phyloP scores from a whole-genome alignment of 116 monocot species.

The Trichopus zeylanicus region DNA sequence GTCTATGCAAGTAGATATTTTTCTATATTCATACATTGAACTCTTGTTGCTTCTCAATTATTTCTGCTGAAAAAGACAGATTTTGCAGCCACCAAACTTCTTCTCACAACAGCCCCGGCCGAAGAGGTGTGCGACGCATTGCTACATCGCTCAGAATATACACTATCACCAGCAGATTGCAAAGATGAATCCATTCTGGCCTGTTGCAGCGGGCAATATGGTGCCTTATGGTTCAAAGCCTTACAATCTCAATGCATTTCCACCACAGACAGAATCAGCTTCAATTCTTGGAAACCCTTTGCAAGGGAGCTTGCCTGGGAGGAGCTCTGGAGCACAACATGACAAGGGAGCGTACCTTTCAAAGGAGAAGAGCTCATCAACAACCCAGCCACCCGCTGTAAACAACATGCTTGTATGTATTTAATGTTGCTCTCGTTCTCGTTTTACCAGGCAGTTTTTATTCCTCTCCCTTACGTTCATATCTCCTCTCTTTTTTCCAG shows the following conservation, averaged over 20 bases:
- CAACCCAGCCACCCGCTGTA: constrained; percentile 35
- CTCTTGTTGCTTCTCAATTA: background rate
- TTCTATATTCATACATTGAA: background rate
- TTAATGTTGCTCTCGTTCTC: background rate
- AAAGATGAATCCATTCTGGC: constrained; percentile 54
- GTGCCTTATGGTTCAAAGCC: constrained; percentile 61
- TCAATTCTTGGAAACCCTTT: constrained; percentile 33
- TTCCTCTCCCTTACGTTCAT: background rate
- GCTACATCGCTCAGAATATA: constrained; percentile 80
- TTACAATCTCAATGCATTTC: constrained; percentile 68
- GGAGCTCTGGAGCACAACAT: constrained; percentile 16
- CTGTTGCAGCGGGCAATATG: constrained; percentile 24
- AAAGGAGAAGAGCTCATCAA: constrained; percentile 33
- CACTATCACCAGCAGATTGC: constrained; percentile 57
- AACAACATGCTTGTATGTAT: constrained; percentile 58
- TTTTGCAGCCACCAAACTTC: constrained; percentile 30
- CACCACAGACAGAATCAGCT: constrained; percentile 38
- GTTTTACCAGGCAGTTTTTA: background rate
- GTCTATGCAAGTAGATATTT: constrained; percentile 42
- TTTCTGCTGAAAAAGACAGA: background rate
- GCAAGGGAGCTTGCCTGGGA: constrained; percentile 36
- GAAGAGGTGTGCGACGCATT: constrained; percentile 80
- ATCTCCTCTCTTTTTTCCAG: constrained; percentile 3
- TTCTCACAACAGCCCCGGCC: constrained; percentile 28
- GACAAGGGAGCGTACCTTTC: constrained; percentile 23